These are phyloP conservation scores for Euphorbia lathyris DNA, from an alignment of 345 rosid species.

Conservation along the genomic window DNA sequence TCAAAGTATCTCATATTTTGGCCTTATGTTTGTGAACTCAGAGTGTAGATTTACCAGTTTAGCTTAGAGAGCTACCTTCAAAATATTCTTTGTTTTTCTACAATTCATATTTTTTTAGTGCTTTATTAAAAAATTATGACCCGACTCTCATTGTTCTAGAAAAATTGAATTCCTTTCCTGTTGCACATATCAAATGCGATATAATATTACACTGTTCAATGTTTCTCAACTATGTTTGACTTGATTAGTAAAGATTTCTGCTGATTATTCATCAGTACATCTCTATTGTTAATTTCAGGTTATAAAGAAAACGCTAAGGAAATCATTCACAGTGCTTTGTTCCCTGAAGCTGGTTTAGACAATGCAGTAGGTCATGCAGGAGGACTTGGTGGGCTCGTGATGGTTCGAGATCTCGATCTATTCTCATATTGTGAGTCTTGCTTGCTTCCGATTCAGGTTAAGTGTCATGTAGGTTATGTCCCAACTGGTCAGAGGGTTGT, in stretches of 20 bases:
- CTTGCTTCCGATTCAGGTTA: slow-evolving; percentile 85
- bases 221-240: slow-evolving; percentile 1
- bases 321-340: slow-evolving; percentile 77
- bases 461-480: slow-evolving; percentile 85
- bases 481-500: slow-evolving; percentile 75
- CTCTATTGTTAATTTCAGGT: slow-evolving; percentile 43
- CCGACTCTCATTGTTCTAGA: neutral
- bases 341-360: slow-evolving; percentile 84
- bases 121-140: neutral
- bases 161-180: neutral
- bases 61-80: neutral
- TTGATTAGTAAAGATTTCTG: neutral
- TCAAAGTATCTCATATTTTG: neutral
- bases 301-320: slow-evolving; percentile 69
- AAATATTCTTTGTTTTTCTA: no score
- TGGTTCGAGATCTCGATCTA: slow-evolving; percentile 82
- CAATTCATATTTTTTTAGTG: no score
- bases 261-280: neutral
- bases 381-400: slow-evolving; percentile 86
- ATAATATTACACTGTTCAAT: neutral
- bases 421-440: slow-evolving; percentile 92
- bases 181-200: neutral
- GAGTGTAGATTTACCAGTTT: no score
- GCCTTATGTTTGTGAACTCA: neutral
- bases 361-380: slow-evolving; percentile 73